A percentile compares a stretch with the other conserved stretches of the same genome.
phyloP scores from a whole-genome alignment of 2,329 filamentous ascomycete species.

The Hypoxylon sp. region DNA sequence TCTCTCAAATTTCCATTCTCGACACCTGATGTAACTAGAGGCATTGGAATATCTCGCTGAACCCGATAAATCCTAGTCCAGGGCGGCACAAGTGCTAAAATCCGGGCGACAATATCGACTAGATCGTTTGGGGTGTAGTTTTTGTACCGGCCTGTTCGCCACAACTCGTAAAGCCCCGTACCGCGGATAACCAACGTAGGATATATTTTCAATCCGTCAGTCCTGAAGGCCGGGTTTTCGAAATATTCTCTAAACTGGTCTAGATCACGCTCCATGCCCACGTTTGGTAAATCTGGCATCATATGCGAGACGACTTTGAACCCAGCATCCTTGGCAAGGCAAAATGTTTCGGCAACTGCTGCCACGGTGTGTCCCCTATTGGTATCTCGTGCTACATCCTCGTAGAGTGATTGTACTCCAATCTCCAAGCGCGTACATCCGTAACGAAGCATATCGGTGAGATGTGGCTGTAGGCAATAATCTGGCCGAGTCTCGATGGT shows the following conservation, averaged over 20 bases:
- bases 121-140: conserved; percentile 99
- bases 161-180: conserved; percentile 95
- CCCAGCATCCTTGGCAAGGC: conserved; percentile 95
- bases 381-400: conserved; percentile 97
- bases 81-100: conserved; percentile 91
- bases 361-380: conserved; percentile 97
- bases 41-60: conserved; percentile 99
- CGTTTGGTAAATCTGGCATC: conserved; percentile 99
- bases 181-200: conserved; percentile 97
- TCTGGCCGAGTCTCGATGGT: conserved; percentile 98
- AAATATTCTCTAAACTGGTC: conserved; percentile 99
- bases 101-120: conserved; percentile 96
- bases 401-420: conserved; percentile 96
- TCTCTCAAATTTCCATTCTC: conserved; percentile 98
- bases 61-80: conserved; percentile 99
- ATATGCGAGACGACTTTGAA: conserved; percentile 99
- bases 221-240: conserved; percentile 94
- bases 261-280: conserved; percentile 97
- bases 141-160: conserved; percentile 96
- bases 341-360: conserved; percentile 95
- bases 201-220: conserved; percentile 97
- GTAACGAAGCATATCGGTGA: conserved; percentile 97
- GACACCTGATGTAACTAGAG: conserved; percentile 96
- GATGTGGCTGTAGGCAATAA: conserved; percentile 95
- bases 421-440: conserved; percentile 95